A percentile compares a stretch with the other conserved stretches of the same genome.
Conservation (phyloP, 164 flowering plant genomes). For the Aristolochia contorta region DNA sequence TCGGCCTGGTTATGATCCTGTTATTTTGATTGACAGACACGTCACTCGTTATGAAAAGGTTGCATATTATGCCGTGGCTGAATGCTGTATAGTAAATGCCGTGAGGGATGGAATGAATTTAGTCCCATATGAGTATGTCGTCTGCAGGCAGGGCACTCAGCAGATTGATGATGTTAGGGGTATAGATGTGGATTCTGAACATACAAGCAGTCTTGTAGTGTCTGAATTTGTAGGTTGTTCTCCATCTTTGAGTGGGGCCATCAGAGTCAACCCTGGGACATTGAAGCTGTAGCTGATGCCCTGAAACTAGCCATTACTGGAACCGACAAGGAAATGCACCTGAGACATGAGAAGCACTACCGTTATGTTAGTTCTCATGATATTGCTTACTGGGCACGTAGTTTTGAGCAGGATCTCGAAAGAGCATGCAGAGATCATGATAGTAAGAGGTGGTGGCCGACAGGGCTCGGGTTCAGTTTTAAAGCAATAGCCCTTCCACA, state of each 20-base stretch:
- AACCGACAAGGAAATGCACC: constrained; percentile 9
- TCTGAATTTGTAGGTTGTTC: constrained; percentile 19
- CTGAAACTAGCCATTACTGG: constrained; percentile 7
- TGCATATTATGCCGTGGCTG: constrained; percentile 12
- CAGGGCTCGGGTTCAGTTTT: constrained; percentile 15
- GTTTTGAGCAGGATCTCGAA: constrained; percentile 12
- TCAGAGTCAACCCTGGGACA: constrained; percentile 19
- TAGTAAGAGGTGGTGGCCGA: constrained; percentile 12
- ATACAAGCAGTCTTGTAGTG: constrained; percentile 13
- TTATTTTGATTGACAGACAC: constrained; percentile 9
- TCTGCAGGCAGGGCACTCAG: constrained; percentile 15
- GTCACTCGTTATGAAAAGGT: constrained; percentile 11
- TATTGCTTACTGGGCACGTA: constrained; percentile 15
- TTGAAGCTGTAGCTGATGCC: constrained; percentile 15
- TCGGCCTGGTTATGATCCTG: constrained; percentile 11
- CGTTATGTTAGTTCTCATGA: constrained; percentile 15
- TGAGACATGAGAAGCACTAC: constrained; percentile 19
- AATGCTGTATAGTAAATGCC: constrained; percentile 18
- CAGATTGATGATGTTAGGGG: constrained; percentile 5
- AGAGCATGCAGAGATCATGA: constrained; percentile 15
- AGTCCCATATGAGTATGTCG: constrained; percentile 14
- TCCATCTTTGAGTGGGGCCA: constrained; percentile 18
- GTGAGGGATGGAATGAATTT: constrained; percentile 21
- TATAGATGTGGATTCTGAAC: not conserved
- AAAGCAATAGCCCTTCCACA: constrained; percentile 11